Evolutionary conservation across 2,329 filamentous ascomycete genomes (phyloP).

Genomic region (Geosmithia morbida): DNA sequence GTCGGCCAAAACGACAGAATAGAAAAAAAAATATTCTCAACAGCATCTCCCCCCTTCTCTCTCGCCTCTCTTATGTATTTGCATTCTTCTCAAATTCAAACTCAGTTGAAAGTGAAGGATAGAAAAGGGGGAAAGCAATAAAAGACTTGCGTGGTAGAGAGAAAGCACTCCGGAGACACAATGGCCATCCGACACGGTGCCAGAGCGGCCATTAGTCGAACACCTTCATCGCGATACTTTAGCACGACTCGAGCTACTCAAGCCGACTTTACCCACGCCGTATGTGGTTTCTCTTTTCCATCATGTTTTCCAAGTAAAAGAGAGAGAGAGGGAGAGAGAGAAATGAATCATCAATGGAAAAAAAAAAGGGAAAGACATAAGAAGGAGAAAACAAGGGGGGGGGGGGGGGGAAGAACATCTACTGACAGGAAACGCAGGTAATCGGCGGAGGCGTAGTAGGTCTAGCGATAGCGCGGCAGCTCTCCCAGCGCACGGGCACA

Average conservation of each 20-base stretch:
- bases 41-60: neutral
- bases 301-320: neutral
- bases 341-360: neutral
- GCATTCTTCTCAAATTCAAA: neutral
- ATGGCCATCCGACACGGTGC: neutral
- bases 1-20: too few relatives aligned
- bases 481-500: slow-evolving; percentile 47
- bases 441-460: slow-evolving; percentile 57
- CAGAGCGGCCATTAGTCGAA: neutral
- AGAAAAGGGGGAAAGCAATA: neutral
- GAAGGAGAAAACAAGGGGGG: too few relatives aligned
- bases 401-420: too few relatives aligned
- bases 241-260: slow-evolving; percentile 15
- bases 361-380: too few relatives aligned
- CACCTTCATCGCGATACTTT: slow-evolving; percentile 9
- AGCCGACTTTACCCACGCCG: slow-evolving; percentile 31
- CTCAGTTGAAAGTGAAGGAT: neutral
- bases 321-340: neutral
- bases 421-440: slow-evolving; percentile 19
- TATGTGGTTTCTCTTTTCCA: slow-evolving; percentile 11
- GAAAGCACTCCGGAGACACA: neutral
- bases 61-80: neutral
- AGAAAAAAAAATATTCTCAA: too few relatives aligned
- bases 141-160: neutral
- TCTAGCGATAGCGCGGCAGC: slow-evolving; percentile 60